phyloP scores from a whole-genome alignment of 129 eudicot genomes.

The Flaveria ramosissima region DNA sequence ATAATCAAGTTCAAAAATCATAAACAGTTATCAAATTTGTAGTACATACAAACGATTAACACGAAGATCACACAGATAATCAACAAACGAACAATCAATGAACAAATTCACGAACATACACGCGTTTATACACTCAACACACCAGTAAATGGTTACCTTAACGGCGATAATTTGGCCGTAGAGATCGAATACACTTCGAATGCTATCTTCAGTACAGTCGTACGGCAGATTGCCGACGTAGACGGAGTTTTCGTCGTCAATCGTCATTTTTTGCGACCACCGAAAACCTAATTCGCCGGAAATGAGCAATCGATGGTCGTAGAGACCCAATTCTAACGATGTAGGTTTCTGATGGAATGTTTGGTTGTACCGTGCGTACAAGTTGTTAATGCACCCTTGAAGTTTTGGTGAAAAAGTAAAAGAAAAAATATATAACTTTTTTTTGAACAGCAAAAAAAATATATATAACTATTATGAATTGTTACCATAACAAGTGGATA shows the following conservation, averaged over 20 bases:
- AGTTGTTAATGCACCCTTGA: background rate
- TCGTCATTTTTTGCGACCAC: conserved; percentile 54
- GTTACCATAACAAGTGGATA: no score
- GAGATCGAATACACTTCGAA: conserved; percentile 59
- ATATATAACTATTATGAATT: no score
- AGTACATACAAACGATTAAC: background rate
- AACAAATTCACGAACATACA: background rate
- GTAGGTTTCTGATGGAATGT: background rate
- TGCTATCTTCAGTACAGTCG: conserved; percentile 64
- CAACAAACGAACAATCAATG: background rate
- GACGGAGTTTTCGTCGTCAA: conserved; percentile 83
- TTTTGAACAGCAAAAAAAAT: no score
- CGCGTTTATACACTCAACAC: background rate
- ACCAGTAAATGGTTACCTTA: conserved; percentile 48
- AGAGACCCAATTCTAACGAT: conserved; percentile 2
- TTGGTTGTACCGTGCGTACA: background rate
- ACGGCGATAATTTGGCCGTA: conserved; percentile 76
- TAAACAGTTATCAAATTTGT: no score
- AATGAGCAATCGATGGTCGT: background rate
- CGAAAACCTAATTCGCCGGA: conserved; percentile 27
- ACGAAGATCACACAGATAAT: background rate
- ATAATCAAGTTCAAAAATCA: background rate
- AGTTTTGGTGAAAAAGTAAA: no score
- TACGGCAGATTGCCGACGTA: conserved; percentile 87
- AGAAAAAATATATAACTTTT: no score